Base-by-base conservation (phyloP, 805 yeast species). In the Yarrowia divulgata region DNA sequence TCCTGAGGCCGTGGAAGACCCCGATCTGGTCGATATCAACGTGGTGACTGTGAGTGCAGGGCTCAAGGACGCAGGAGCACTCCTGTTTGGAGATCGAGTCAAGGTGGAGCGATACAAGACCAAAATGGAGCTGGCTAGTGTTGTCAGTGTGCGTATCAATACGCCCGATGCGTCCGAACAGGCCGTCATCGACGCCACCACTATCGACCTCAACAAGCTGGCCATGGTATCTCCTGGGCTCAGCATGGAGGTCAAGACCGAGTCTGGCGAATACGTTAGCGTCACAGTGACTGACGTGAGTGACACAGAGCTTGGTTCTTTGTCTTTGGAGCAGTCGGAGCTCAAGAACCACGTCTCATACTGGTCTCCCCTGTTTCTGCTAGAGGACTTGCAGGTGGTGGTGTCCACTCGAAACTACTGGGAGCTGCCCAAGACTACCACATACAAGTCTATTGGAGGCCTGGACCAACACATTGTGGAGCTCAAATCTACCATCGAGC, bases 381-480 rank as follows among this genome's bases (percentile, higher is more conserved):
- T 46, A 32, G 70, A 40, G 43, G n/a, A 35, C 10, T 62, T 40
- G 23, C 68, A 35, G 12, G 46, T 45, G 32, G 73, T 70, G 29
- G 72, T 46, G n/a, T 63, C 40, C 29, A 45, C 29, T 32, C 45
- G 34, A 37, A 60, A 18, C 40, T 75, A 69, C 54, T 69, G 67
- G 69, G 72, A 67, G 19, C 18, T 64, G 10, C 72, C 74, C 7
- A 66, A 46, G n/a, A 40, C 46, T 3, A 66, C 73, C 29, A 75
- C 78, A 40, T 91, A 87, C 71, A 75, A 81, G 3, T 80, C 83
- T 23, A 86, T 95, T 7, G 99, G 98, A 18, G 99, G 98, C 0
- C 81, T 95, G 29, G 72, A 80, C 0, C 81, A 83, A 57, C 92
- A 91, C 73, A 86, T 93, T 19, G 81, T 82, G 6, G 74, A 83